Evolutionary conservation across 345 rosid genomes (phyloP), one percentile per base, ranked within the genome.

Genomic region (sweet orange (Citrus sinensis)): DNA sequence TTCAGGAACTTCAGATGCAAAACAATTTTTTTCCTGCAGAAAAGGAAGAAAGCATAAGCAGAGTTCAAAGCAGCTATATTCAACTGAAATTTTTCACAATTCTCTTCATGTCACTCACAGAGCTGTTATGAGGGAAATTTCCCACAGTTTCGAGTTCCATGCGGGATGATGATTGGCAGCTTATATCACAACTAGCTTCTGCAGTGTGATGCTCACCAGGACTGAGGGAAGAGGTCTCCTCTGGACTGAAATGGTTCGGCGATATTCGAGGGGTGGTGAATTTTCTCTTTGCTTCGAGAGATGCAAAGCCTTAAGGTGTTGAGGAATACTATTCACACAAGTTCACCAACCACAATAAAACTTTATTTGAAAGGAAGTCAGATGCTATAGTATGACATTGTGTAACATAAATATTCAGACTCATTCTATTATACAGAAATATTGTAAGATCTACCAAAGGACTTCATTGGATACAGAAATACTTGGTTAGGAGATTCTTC

Each of bases 401-500:
- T 27, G 37, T 51, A 71, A 42, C n/a, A 10, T 19, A 66, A n/a
- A 37, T 67, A 40, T 27, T 34, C 49, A 49, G 55, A 1, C n/a
- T 29, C 29, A 46, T 46, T 46, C 51, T 46, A 13, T 46, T 46
- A 14, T 5, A 22, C 14, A 39, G 46, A 39, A 51, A 14, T 3
- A 16, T 5, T 39, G 56, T 46, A 42, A 70, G 74, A 62, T 27
- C 25, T 73, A 83, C 29, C 55, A 73, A 75, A 73, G 68, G 40
- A 51, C 79, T 79, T 72, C 40, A 22, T 78, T 62, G 99, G 99
- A 96, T 94, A 96, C 98, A 92, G 80, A 96, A 96, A 80, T 94
- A 94, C 82, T 92, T 91, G 9, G 98, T 94, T 70, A 94, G 87
- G 68, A 94, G 89, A 87, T 96, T 96, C 90, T 90, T 94, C 90